phyloP scores from a whole-genome alignment of 768 basidiomycete species.

The Calocera cornea region DNA sequence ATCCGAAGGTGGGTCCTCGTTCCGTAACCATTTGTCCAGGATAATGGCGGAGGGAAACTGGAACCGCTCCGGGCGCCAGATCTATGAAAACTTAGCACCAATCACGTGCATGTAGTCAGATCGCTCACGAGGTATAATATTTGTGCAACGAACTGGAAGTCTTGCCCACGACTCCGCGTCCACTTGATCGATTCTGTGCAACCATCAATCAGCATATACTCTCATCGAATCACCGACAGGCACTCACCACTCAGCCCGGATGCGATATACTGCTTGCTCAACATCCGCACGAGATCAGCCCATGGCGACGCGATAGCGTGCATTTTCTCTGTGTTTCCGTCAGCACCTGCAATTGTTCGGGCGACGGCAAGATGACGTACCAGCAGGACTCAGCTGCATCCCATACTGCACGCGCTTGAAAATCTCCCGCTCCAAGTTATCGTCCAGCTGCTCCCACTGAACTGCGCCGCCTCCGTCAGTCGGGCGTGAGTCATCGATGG shows the following conservation, averaged over 20 bases:
- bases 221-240: not conserved
- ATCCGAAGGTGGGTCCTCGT: not conserved
- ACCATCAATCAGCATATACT: not conserved
- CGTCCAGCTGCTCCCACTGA: not conserved
- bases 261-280: not conserved
- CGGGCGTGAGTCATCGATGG: not conserved
- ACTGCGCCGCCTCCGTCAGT: not conserved
- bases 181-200: not conserved
- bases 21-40: not conserved
- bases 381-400: not conserved
- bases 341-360: not conserved
- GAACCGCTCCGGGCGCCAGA: not conserved
- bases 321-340: not conserved
- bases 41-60: not conserved
- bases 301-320: not conserved
- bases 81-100: not conserved
- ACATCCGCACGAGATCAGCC: not conserved
- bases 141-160: not conserved
- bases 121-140: not conserved
- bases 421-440: not conserved
- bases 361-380: not conserved
- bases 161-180: not conserved
- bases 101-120: not conserved
- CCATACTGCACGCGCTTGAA: slow-evolving; percentile 5
- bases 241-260: not conserved